Conservation (phyloP, 106 monocot genomes). For the Platanthera zijinensis region DNA sequence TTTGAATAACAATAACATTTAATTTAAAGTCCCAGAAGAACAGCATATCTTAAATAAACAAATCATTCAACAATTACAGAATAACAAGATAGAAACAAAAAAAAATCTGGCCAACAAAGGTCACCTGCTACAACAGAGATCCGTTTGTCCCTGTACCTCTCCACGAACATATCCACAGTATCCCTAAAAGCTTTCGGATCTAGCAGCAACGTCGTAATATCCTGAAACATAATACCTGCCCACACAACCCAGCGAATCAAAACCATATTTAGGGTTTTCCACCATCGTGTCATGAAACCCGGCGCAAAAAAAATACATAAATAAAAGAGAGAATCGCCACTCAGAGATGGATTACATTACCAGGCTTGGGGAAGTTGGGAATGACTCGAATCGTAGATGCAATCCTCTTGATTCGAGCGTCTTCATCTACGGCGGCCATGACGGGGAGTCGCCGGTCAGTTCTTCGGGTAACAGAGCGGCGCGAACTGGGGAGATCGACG, state of each 20-base stretch:
- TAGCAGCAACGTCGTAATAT: slow-evolving; percentile 69
- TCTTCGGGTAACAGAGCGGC: not conserved
- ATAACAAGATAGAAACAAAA: not conserved
- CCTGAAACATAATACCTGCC: slow-evolving; percentile 69
- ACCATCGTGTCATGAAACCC: not conserved
- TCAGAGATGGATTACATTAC: slow-evolving; percentile 1
- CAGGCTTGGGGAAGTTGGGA: slow-evolving; percentile 63
- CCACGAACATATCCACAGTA: slow-evolving; percentile 62
- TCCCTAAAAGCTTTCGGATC: slow-evolving; percentile 53
- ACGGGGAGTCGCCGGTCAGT: not conserved
- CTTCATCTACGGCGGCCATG: slow-evolving; percentile 16
- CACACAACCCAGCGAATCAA: not conserved
- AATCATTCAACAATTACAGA: not conserved
- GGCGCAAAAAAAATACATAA: not conserved
- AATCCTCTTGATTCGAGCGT: slow-evolving; percentile 37
- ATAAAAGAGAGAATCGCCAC: not conserved
- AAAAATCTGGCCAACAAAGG: not conserved
- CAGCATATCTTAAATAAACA: not conserved
- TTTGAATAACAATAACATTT: not conserved
- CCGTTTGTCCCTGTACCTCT: slow-evolving; percentile 46
- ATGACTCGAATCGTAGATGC: slow-evolving; percentile 56
- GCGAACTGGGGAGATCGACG: not conserved
- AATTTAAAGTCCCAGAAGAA: not conserved
- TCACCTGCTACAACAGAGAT: slow-evolving; percentile 72
- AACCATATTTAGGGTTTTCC: not conserved